Base-by-base conservation (phyloP, 164 flowering plant species). In the Tinospora cordifolia region DNA sequence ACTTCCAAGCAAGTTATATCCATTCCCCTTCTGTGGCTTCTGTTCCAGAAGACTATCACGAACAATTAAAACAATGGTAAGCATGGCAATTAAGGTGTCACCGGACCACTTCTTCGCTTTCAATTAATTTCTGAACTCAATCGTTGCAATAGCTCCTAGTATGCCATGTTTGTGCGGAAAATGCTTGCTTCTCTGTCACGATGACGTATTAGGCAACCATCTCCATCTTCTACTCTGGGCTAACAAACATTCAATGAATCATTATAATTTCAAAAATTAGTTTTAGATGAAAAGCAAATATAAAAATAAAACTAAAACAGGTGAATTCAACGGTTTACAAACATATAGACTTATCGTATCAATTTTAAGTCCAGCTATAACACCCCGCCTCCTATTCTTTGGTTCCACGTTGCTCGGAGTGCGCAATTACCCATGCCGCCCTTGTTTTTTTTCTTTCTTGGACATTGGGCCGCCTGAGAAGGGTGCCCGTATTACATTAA, bases 51-150 rank as follows among this genome's bases (percentile, higher is more conserved):
- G 72, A 72, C 81, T 77, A 74, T 89, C 88, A n/a, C 91, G 74
- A 24, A 89, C 39, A 62, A 88, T 13, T 78, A 92, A 75, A 66
- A 90, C 73, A n/a, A 79, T 30, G 74, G 84, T 84, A 68, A 92
- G 84, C 27, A 73, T 77, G 57, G 83, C 0, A 62, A 90, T 85
- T 15, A 88, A 59, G 68, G 79, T 41, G 8, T 93, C 90, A 15
- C 95, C 95, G 6, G 80, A 80, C 93, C 96, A 87, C 72, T 88
- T 92, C 87, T 83, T 92, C 95, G 88, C 88, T 68, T 40, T 51
- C 59, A 51, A 17, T 7, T 51, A 51, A 15, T 19, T 51, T 15
- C 21, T 14, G 59, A 51, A 15, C 59, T 1, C 59, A 17, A 19
- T 51, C 14, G 17, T n/a, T n/a, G 3, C 59, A 51, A 15, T 8